A percentile compares a stretch with the other conserved stretches of the same genome.
Evolutionary conservation across 2,329 filamentous ascomycete species (phyloP).

Genomic region (Dryadomyces sulphureus): DNA sequence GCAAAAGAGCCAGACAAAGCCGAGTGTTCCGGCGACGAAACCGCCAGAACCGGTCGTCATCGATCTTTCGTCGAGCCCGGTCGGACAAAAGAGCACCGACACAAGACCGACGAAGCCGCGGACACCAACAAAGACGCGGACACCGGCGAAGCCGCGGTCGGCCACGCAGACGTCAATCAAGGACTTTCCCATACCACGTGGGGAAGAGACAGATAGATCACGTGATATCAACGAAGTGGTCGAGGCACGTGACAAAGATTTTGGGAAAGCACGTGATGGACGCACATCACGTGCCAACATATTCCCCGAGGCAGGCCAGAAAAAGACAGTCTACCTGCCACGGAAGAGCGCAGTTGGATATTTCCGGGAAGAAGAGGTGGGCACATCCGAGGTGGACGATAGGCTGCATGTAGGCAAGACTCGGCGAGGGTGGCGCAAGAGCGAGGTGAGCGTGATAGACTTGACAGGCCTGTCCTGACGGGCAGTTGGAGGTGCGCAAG

Average conservation of each 20-base stretch:
- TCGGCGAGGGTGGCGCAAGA: constrained; percentile 4
- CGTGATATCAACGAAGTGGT: too few species aligned
- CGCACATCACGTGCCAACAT: too few species aligned
- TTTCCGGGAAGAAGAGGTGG: constrained; percentile 14
- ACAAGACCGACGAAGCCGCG: not conserved
- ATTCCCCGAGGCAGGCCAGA: not conserved
- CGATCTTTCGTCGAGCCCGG: constrained; percentile 4
- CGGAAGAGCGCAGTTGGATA: constrained; percentile 15
- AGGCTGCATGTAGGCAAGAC: not conserved
- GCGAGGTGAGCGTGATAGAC: constrained; percentile 4
- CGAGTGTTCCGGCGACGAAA: not conserved
- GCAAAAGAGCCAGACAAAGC: not conserved
- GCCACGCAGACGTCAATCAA: constrained; percentile 6
- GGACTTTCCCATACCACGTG: constrained; percentile 1
- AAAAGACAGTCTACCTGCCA: constrained; percentile 11
- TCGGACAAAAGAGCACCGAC: not conserved
- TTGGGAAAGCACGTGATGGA: too few species aligned
- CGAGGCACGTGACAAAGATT: too few species aligned
- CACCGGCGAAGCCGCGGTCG: not conserved
- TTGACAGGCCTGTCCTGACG: constrained; percentile 1
- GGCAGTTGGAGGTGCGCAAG: not conserved
- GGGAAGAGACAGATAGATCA: too few species aligned
- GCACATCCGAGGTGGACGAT: constrained; percentile 9
- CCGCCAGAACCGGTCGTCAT: not conserved
- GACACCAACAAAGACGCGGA: not conserved